These are phyloP conservation scores for Hura crepitans DNA, from an alignment of 441 rosid genomes.

Conservation along the genomic window DNA sequence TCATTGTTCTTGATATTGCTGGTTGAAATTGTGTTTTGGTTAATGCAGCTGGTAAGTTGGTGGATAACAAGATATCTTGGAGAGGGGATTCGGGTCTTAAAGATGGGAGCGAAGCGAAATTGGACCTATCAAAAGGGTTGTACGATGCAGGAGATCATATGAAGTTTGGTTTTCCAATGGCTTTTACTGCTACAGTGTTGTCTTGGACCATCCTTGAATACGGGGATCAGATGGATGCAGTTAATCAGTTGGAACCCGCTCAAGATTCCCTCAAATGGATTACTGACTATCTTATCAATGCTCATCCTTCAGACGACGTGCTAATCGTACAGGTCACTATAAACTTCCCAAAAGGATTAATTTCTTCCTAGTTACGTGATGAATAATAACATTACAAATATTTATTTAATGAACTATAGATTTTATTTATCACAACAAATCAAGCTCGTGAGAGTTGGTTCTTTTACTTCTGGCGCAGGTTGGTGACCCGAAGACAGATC, in stretches of 20 bases:
- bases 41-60: constrained; percentile 56
- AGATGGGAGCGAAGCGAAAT: constrained; percentile 50
- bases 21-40: constrained; percentile 8
- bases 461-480: constrained; percentile 44
- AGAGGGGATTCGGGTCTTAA: constrained; percentile 65
- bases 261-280: constrained; percentile 67
- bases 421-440: not conserved
- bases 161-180: constrained; percentile 68
- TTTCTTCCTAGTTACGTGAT: not conserved
- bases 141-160: constrained; percentile 77
- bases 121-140: constrained; percentile 70
- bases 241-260: constrained; percentile 54
- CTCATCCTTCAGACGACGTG: constrained; percentile 49
- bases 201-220: constrained; percentile 65
- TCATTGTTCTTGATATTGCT: constrained; percentile 5
- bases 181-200: constrained; percentile 63
- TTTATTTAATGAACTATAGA: not conserved
- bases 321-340: constrained; percentile 55
- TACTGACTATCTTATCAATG: constrained; percentile 63
- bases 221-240: constrained; percentile 61
- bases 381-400: not conserved
- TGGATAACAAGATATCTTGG: constrained; percentile 49
- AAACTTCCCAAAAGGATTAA: not conserved
- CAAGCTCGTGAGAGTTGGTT: not conserved
- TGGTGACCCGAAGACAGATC: constrained; percentile 77